Base-by-base conservation (phyloP, 2,329 filamentous ascomycete species). In the Trichophyton verrucosum region DNA sequence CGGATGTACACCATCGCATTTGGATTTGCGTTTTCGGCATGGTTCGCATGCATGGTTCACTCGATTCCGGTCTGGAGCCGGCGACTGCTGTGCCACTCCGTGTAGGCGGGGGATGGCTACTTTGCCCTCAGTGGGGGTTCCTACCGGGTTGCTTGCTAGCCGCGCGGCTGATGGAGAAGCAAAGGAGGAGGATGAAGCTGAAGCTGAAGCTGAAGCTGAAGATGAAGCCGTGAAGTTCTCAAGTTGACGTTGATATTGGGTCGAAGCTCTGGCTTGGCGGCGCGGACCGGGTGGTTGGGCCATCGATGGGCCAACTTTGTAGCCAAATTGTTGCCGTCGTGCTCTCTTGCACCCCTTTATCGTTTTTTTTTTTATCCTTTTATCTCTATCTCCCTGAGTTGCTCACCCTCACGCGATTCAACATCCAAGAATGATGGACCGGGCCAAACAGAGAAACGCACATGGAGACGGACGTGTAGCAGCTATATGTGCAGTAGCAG, bases 11-110 rank as follows among this genome's bases (percentile, higher is more conserved):
- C 73, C 73, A 64, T 71, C 70, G 64, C 73, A 75, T 53, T 72
- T 74, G 62, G 73, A 70, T 61, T 75, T 75, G 22, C 72, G 66
- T 15, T 66, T 62, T 8, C 72, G 68, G 62, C 73, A 75, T 36
- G 63, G 68, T 40, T 69, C 62, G 59, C 73, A 75, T 4, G 73
- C 73, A 62, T 66, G 64, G 59, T 61, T 65, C 24, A 67, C 65
- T 36, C 66, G 58, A 42, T 64, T 65, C 56, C 65, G 57, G 51
- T 66, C 62, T 11, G 51, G 36, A 30, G 60, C 57, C 20, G 60
- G 20, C 11, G 57, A 3, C n/a, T 27, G 22, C 49, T 27, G 49
- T 22, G 22, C 49, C 13, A 24, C 49, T 27, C 49, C 49, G 13
- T 57, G 64, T 6, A 66, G 63, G 42, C 65, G 62, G 17, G 65